Conservation (phyloP, 2,329 filamentous ascomycete species). For the Orbilia oligospora region DNA sequence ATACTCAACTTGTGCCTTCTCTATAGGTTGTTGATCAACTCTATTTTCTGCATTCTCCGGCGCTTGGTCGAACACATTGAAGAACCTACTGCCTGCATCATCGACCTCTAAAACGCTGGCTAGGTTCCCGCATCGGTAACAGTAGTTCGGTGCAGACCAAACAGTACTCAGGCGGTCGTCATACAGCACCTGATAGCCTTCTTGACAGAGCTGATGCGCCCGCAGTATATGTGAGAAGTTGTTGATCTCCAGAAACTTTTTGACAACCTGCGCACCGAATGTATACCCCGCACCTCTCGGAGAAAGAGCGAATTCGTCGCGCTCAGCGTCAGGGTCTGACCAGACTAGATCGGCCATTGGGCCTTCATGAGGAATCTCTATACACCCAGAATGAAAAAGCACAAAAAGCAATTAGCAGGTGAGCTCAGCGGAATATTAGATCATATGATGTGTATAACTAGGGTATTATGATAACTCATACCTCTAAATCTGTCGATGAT, state of each 20-base stretch:
- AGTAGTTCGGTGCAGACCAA: conserved; percentile 98
- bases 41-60: conserved; percentile 95
- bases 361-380: conserved; percentile 95
- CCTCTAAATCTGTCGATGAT: conserved; percentile 95
- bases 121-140: conserved; percentile 96
- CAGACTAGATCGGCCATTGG: conserved; percentile 99
- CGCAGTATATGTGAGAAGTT: conserved; percentile 97
- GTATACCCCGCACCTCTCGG: conserved; percentile 96
- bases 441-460: conserved; percentile 43
- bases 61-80: conserved; percentile 97
- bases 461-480: conserved; percentile 22
- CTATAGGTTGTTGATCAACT: conserved; percentile 82
- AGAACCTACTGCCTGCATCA: conserved; percentile 78
- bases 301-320: conserved; percentile 95
- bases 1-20: conserved; percentile 81
- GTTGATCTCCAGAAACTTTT: conserved; percentile 97
- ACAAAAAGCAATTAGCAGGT: conserved; percentile 45
- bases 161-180: conserved; percentile 95
- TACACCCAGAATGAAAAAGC: neutral
- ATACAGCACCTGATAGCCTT: conserved; percentile 96
- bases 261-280: conserved; percentile 96
- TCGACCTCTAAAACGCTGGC: conserved; percentile 97
- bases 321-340: conserved; percentile 97
- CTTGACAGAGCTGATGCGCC: conserved; percentile 98
- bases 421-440: conserved; percentile 41